Evolutionary conservation across 164 flowering plant genomes (phyloP).

Genomic region (Magnolia sinica): DNA sequence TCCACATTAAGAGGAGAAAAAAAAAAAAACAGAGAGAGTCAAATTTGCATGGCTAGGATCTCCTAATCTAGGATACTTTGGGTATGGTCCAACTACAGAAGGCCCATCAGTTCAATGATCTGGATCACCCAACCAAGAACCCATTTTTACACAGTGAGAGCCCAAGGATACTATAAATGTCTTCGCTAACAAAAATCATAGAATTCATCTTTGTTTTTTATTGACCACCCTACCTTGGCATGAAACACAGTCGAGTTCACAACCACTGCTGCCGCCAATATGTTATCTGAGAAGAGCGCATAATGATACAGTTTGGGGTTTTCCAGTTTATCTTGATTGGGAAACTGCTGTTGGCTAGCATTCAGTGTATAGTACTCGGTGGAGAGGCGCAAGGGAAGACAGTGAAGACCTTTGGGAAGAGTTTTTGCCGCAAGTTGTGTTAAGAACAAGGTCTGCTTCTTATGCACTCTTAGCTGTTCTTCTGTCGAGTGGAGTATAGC

Average conservation of each 20-base stretch:
- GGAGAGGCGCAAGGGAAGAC: conserved; percentile 91
- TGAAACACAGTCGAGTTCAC: conserved; percentile 80
- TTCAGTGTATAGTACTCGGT: conserved; percentile 68
- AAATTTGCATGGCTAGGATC: too few species aligned
- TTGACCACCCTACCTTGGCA: conserved; percentile 57
- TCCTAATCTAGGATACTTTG: background rate
- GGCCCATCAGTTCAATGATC: background rate
- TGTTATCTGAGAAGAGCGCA: conserved; percentile 84
- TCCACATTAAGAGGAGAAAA: too few species aligned
- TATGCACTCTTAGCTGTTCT: conserved; percentile 81
- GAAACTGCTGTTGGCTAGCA: conserved; percentile 59
- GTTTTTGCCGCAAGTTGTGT: conserved; percentile 93
- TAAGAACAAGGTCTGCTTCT: conserved; percentile 74
- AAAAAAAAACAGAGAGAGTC: too few species aligned
- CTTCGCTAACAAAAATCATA: too few species aligned
- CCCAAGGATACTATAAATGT: background rate
- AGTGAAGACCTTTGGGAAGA: conserved; percentile 94
- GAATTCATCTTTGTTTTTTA: background rate
- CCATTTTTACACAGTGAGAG: background rate
- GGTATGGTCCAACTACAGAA: background rate
- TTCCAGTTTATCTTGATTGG: conserved; percentile 73
- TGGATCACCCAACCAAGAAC: background rate
- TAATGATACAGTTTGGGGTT: conserved; percentile 71
- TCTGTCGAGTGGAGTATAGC: conserved; percentile 84
- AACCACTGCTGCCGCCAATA: conserved; percentile 87